Evolutionary conservation across 805 yeast species (phyloP), one percentile per base, ranked within the genome.

Genomic region (Ogataea corticis): DNA sequence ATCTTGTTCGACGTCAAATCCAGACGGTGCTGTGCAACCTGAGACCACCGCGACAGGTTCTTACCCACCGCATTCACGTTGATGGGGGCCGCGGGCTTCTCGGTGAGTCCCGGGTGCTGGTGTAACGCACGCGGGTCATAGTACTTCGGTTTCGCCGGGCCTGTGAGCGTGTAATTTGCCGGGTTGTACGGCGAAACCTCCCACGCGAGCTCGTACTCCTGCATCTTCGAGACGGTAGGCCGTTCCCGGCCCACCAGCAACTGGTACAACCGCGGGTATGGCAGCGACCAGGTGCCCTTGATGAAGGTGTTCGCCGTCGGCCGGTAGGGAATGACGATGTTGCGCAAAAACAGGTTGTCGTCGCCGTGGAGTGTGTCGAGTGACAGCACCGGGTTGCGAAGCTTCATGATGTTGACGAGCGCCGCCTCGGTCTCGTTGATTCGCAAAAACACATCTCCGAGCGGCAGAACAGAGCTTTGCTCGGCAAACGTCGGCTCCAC

Each of bases 291-390:
- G 0, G 85, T 58, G 2, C 97, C 97, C 53, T 84, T 80, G 6
- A 94, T 87, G 94, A 97, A 87, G 63, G 85, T 92, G 35, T 87
- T 70, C 6, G 87, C 80, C 4, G 79, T 73, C 2, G 99, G 99
- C 38, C 98, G 74, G 27, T 80, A 77, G 2, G 96, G 95, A 16
- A 85, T 76, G 5, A 76, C 68, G 36, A 85, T 73, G 49, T 80
- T 77, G 19, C 79, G 84, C 57, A 87, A 85, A 67, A 84, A 91
- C 29, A 94, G 66, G 1, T 74, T 67, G 62, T 87, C 96, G 1
- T 71, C 62, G 2, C 58, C 55, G 19, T 54, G 42, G 14, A 46
- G 38, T 1, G 64, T 56, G 44, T 58, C 66, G 17, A 58, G 38
- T 6, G 63, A 55, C 51, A 56, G 45, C 12, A 62, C 58, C 3